These are phyloP conservation scores for Spirogloea muscicola DNA, from an alignment of 139 green algal species.

Conservation along the genomic window DNA sequence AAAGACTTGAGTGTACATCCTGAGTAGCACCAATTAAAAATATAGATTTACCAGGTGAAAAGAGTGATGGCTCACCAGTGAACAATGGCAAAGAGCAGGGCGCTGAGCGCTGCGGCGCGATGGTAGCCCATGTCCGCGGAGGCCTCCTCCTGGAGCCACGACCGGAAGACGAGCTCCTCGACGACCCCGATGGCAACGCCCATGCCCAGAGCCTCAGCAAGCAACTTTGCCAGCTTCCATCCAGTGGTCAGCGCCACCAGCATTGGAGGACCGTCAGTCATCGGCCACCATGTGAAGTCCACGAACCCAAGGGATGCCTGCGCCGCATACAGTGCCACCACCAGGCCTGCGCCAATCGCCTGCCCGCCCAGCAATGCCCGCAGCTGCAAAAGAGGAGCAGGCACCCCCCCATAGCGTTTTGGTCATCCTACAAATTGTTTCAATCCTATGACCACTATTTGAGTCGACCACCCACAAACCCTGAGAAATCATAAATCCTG, in stretches of 20 bases:
- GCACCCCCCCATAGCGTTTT: no score
- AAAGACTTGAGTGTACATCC: no score
- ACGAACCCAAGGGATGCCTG: background rate
- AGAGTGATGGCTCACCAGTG: conserved; percentile 34
- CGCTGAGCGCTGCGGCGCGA: conserved; percentile 5
- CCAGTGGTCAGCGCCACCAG: background rate
- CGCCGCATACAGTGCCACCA: background rate
- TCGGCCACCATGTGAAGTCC: no score
- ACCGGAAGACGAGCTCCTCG: conserved; percentile 37
- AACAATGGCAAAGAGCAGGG: conserved; percentile 25
- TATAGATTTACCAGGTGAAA: no score
- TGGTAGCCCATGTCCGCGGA: conserved; percentile 12
- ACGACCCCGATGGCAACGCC: conserved; percentile 25
- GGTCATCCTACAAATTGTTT: no score
- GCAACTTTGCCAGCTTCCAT: background rate
- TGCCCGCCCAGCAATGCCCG: background rate
- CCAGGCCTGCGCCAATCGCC: background rate
- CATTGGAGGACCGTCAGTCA: no score
- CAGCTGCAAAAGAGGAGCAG: no score
- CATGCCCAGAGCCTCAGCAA: conserved; percentile 4
- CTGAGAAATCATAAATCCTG: no score
- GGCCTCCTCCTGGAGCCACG: conserved; percentile 32
- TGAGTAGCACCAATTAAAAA: no score
- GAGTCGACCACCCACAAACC: no score
- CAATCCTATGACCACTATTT: no score